Evolutionary conservation across 768 basidiomycete species (phyloP).

Genomic region (Hygrophoropsis aurantiaca): DNA sequence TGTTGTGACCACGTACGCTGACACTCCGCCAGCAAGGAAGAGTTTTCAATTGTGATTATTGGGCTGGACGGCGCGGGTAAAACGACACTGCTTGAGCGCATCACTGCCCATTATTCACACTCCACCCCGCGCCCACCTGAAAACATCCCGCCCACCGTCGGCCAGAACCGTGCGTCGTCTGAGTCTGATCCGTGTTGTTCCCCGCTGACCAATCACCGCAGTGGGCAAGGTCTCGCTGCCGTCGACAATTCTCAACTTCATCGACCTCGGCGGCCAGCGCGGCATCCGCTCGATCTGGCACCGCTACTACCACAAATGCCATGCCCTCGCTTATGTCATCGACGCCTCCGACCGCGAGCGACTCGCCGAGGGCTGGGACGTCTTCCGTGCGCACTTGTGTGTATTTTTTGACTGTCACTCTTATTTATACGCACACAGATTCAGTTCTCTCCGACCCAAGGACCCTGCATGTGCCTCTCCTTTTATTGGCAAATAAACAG

Average conservation of each 20-base stretch:
- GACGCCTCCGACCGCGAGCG: conserved; percentile 91
- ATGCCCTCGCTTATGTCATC: conserved; percentile 94
- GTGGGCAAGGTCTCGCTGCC: conserved; percentile 93
- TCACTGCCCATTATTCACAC: conserved; percentile 90
- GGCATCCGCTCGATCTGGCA: conserved; percentile 96
- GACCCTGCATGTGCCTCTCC: conserved; percentile 84
- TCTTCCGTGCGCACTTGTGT: conserved; percentile 95
- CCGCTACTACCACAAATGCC: conserved; percentile 93
- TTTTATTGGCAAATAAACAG: conserved; percentile 96
- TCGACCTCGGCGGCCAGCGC: conserved; percentile 94
- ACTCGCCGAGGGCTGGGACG: conserved; percentile 93
- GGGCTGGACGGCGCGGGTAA: conserved; percentile 93
- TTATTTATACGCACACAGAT: conserved; percentile 41
- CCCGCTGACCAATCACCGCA: conserved; percentile 25
- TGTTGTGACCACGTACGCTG: neutral
- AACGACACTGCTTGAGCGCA: conserved; percentile 91
- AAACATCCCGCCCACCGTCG: conserved; percentile 95
- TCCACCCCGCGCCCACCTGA: conserved; percentile 85
- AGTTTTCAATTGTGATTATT: conserved; percentile 93
- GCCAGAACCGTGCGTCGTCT: conserved; percentile 86
- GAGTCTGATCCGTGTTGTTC: neutral
- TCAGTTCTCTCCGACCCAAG: conserved; percentile 85
- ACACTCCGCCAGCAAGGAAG: conserved; percentile 62
- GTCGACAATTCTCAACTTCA: conserved; percentile 93
- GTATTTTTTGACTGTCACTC: neutral